These are phyloP conservation scores for Pythium myriotylum DNA, from an alignment of 352 stramenopile species.

Conservation along the genomic window DNA sequence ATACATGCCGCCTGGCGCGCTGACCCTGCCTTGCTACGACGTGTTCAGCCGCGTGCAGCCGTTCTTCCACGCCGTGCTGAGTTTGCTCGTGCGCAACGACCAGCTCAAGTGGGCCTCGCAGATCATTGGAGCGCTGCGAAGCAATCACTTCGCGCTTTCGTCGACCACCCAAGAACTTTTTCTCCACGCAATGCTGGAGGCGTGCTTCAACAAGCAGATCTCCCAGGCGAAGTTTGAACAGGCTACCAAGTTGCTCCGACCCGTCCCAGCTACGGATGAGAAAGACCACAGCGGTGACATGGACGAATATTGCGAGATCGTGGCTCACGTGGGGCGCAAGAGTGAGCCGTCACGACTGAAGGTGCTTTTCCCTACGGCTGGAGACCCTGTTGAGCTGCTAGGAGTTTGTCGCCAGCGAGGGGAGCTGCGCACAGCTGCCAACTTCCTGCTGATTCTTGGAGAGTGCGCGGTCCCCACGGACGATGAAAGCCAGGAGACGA, in stretches of 20 bases:
- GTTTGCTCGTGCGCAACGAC: slow-evolving; percentile 64
- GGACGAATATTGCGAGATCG: slow-evolving; percentile 84
- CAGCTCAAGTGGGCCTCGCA: slow-evolving; percentile 60
- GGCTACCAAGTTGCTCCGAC: slow-evolving; percentile 57
- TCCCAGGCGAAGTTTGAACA: slow-evolving; percentile 41
- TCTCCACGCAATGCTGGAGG: slow-evolving; percentile 78
- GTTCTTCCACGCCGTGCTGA: slow-evolving; percentile 76
- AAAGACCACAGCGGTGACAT: slow-evolving; percentile 37
- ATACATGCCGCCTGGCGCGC: slow-evolving; percentile 63
- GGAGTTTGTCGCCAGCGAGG: slow-evolving; percentile 59
- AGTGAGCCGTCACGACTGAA: slow-evolving; percentile 78
- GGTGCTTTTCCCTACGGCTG: slow-evolving; percentile 66
- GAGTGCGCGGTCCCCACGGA: slow-evolving; percentile 47
- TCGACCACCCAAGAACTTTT: slow-evolving; percentile 81
- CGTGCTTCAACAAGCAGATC: slow-evolving; percentile 54
- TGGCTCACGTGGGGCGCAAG: slow-evolving; percentile 82
- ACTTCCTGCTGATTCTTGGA: slow-evolving; percentile 82
- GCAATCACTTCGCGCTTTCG: slow-evolving; percentile 56
- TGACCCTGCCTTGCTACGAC: slow-evolving; percentile 70
- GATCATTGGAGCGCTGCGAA: slow-evolving; percentile 49
- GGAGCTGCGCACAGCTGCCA: slow-evolving; percentile 78
- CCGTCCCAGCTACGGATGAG: slow-evolving; percentile 1
- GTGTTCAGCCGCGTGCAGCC: slow-evolving; percentile 78
- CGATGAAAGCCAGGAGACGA: not conserved
- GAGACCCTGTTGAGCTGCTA: slow-evolving; percentile 71